These are phyloP conservation scores for Phytophthora syringae DNA, from an alignment of 352 stramenopile genomes.

Conservation along the genomic window DNA sequence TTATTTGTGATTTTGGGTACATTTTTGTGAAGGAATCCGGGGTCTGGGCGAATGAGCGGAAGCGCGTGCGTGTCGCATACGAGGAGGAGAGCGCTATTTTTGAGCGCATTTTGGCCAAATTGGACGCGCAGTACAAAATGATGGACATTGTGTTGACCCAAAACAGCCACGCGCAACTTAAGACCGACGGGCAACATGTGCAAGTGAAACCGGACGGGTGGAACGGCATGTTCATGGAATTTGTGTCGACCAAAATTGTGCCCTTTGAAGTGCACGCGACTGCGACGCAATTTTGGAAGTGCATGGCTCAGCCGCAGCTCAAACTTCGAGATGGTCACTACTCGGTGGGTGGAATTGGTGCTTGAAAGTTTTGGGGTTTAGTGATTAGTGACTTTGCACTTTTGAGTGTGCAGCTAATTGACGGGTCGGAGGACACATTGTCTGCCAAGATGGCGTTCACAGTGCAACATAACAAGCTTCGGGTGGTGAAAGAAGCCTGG, in stretches of 20 bases:
- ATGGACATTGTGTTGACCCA: no score
- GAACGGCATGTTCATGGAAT: no score
- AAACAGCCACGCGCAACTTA: no score
- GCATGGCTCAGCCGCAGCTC: constrained; percentile 29
- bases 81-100: constrained; percentile 28
- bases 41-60: constrained; percentile 22
- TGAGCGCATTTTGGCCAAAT: no score
- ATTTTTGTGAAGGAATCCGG: constrained; percentile 14
- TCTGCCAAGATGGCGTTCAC: no score
- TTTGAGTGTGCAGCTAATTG: constrained; percentile 21
- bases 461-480: constrained; percentile 27
- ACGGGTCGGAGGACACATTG: constrained; percentile 33
- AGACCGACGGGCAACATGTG: no score
- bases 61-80: constrained; percentile 27
- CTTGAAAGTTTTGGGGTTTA: no score
- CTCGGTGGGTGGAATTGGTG: constrained; percentile 40
- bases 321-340: constrained; percentile 39
- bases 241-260: no score
- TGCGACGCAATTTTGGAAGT: constrained; percentile 27
- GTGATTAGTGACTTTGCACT: neutral
- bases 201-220: no score
- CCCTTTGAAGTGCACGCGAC: constrained; percentile 34
- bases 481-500: constrained; percentile 36
- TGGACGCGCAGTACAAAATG: no score
- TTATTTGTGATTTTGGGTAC: neutral